Conservation (phyloP, 2,329 filamentous ascomycete species). For the Penicillium sp. region DNA sequence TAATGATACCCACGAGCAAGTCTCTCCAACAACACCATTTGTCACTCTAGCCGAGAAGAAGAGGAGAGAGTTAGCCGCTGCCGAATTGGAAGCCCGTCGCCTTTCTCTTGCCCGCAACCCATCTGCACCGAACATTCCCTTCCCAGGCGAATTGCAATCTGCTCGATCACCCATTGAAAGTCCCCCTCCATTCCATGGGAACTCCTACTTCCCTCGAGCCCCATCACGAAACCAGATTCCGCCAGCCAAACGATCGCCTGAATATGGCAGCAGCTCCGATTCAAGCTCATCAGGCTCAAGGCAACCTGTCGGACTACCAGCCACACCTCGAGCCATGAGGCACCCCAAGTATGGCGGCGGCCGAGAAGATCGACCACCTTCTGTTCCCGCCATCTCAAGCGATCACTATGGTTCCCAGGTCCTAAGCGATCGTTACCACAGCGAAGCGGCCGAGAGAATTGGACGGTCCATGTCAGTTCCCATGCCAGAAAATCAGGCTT, state of each 20-base stretch:
- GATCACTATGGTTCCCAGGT: slow-evolving; percentile 41
- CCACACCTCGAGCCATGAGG: slow-evolving; percentile 88
- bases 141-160: slow-evolving; percentile 60
- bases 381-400: slow-evolving; percentile 57
- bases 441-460: slow-evolving; percentile 35
- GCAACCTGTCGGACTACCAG: slow-evolving; percentile 72
- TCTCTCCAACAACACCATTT: slow-evolving; percentile 23
- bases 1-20: slow-evolving; percentile 26
- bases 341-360: slow-evolving; percentile 65
- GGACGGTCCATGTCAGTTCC: slow-evolving; percentile 43
- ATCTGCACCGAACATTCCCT: slow-evolving; percentile 75
- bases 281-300: slow-evolving; percentile 47
- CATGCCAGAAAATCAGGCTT: slow-evolving; percentile 30
- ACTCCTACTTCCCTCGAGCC: slow-evolving; percentile 34
- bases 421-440: slow-evolving; percentile 38
- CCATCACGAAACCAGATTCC: slow-evolving; percentile 32
- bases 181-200: slow-evolving; percentile 36
- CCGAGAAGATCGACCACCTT: slow-evolving; percentile 50
- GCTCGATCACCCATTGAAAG: slow-evolving; percentile 48
- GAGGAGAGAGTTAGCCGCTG: slow-evolving; percentile 74
- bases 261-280: slow-evolving; percentile 40
- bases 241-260: slow-evolving; percentile 40
- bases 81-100: slow-evolving; percentile 84
- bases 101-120: slow-evolving; percentile 79
- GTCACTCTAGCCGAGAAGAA: slow-evolving; percentile 60